Evolutionary conservation across 306 rosid species (phyloP), one percentile per base, ranked within the genome.

Genomic region (Hippophae tibetana): DNA sequence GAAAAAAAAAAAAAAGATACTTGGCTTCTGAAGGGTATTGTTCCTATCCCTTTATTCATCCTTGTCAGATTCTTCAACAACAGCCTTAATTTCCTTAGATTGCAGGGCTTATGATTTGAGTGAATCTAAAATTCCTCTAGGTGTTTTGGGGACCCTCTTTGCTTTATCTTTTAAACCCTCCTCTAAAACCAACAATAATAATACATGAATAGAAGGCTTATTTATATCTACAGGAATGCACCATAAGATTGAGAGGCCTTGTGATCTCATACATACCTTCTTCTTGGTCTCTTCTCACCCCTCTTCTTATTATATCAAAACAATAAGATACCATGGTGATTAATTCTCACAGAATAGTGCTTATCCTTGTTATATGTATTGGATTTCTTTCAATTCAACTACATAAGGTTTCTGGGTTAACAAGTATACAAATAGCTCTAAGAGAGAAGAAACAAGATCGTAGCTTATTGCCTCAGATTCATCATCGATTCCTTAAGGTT

Each of bases 21-120:
- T 75, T 82, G 81, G 90, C 96, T 84, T 88, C 88, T 84, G 84
- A 77, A 72, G 87, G 78, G 82, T 73, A 75, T 85, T 78, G 79
- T 78, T 83, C 84, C 74, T 66, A 66, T 71, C 42, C 72, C 72
- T 93, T 85, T 90, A 83, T 74, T 78, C 78, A 77, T 84, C 78
- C 77, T 73, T 68, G 84, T 76, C 78, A 88, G 93, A 92, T 88
- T 86, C 85, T 92, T 82, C 75, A 46, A 58, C 69, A 78, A 79
- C 93, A 83, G 93, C 95, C 95, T 92, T 83, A 79, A 69, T 77
- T 62, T 75, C 80, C 73, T 73, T 75, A 71, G 65, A 78, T 72
- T 78, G 64, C 78, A 77, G 84, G 74, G 23, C 83, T 74, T 66
- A 62, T 78, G 86, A 82, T 80, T 46, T 46, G 77, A 74, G 58